Percentiles rank a stretch among this genome's conserved stretches.
phyloP scores from a whole-genome alignment of 1,284 basidiomycete genomes.

The Naganishia sp. region DNA sequence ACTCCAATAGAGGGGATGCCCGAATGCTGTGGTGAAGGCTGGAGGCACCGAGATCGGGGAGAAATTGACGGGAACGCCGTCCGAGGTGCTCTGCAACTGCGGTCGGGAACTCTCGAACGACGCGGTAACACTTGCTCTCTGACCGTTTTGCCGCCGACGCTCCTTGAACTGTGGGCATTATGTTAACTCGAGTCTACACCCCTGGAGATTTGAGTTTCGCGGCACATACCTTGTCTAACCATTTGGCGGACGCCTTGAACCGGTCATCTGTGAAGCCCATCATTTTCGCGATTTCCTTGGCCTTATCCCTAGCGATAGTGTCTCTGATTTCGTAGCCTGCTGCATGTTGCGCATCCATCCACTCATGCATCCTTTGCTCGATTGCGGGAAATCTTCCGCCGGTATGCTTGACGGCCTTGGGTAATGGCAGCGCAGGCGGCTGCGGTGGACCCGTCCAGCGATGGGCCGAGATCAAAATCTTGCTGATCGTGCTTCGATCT shows the following conservation, averaged over 20 bases:
- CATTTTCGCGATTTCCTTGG: slow-evolving; percentile 53
- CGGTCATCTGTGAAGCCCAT: slow-evolving; percentile 51
- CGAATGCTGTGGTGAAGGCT: slow-evolving; percentile 25
- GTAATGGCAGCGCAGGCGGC: slow-evolving; percentile 38
- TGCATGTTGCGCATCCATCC: slow-evolving; percentile 52
- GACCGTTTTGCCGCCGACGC: slow-evolving; percentile 34
- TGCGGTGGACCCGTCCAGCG: slow-evolving; percentile 45
- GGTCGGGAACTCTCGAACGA: slow-evolving; percentile 26
- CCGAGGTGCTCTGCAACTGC: slow-evolving; percentile 15
- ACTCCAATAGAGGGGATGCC: slow-evolving; percentile 13
- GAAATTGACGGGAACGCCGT: slow-evolving; percentile 22
- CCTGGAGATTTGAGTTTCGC: slow-evolving; percentile 31
- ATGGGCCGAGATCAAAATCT: slow-evolving; percentile 53
- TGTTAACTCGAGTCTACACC: too few relatives aligned
- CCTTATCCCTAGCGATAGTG: slow-evolving; percentile 52
- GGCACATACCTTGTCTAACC: slow-evolving; percentile 58
- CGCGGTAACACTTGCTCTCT: slow-evolving; percentile 23
- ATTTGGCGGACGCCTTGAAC: slow-evolving; percentile 59
- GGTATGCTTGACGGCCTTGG: slow-evolving; percentile 37
- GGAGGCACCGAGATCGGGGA: slow-evolving; percentile 21
- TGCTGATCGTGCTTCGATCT: slow-evolving; percentile 58
- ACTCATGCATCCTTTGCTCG: slow-evolving; percentile 53
- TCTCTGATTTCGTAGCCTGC: slow-evolving; percentile 51
- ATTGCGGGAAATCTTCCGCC: slow-evolving; percentile 54
- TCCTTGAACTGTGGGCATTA: slow-evolving; percentile 44